These are phyloP conservation scores for Rhodomyrtus tomentosa DNA, from an alignment of 345 rosid species.

Conservation along the genomic window DNA sequence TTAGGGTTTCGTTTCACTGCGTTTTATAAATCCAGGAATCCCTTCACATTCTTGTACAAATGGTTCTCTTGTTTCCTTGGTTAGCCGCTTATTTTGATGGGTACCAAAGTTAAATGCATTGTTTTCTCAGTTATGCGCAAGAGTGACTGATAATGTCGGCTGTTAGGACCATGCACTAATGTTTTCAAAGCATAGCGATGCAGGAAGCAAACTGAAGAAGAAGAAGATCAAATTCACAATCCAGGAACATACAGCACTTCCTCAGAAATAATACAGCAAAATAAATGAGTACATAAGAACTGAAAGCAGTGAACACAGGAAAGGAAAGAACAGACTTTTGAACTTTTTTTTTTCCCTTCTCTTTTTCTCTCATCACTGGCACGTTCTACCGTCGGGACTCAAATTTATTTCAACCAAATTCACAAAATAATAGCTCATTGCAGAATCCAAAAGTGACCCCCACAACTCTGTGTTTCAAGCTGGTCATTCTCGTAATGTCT, in stretches of 20 bases:
- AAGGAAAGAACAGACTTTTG: neutral
- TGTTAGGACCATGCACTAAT: neutral
- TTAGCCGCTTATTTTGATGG: neutral
- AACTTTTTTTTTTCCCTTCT: neutral
- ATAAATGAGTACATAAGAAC: conserved; percentile 6
- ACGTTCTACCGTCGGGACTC: neutral
- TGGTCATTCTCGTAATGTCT: neutral
- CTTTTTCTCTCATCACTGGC: neutral
- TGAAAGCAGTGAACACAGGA: neutral
- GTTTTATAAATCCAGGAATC: no score
- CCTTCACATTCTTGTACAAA: neutral
- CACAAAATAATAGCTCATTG: neutral
- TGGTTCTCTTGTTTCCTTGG: neutral
- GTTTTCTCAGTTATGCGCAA: neutral
- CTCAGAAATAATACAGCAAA: neutral
- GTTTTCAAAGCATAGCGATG: neutral
- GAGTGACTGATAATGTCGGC: neutral
- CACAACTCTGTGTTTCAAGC: neutral
- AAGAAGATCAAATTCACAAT: neutral
- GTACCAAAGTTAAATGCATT: neutral
- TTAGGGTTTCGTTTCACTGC: no score
- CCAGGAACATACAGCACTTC: neutral
- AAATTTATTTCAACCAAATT: neutral
- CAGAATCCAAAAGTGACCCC: neutral
- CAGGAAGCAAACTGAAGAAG: neutral